Conservation (phyloP, 371 early-diverging fungal genomes). For the Batkoa obscura region DNA sequence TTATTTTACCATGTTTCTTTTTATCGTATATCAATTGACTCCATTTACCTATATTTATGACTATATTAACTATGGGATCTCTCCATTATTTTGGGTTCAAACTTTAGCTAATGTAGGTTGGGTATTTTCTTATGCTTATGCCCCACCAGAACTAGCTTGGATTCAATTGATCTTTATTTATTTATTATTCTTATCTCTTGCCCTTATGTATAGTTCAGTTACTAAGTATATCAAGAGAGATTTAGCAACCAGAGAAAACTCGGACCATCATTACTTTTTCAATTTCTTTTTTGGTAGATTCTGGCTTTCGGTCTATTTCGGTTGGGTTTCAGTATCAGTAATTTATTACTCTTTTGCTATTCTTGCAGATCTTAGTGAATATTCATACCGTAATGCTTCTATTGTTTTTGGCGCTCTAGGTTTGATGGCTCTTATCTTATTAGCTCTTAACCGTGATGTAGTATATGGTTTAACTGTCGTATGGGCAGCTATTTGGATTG, state of each 20-base stretch:
- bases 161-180: not conserved
- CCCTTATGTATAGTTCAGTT: not conserved
- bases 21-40: not conserved
- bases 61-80: not conserved
- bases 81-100: not conserved
- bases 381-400: not conserved
- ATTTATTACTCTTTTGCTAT: not conserved
- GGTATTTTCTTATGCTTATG: not conserved
- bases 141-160: not conserved
- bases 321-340: not conserved
- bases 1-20: not conserved
- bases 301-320: not conserved
- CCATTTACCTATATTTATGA: not conserved
- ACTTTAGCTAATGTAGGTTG: not conserved
- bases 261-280: not conserved
- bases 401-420: not conserved
- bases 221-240: not conserved
- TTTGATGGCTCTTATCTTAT: not conserved
- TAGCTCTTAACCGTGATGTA: not conserved
- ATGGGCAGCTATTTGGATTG: not conserved
- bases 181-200: not conserved
- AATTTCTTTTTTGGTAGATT: not conserved
- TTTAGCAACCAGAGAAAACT: not conserved
- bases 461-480: not conserved
- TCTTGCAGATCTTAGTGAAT: not conserved